phyloP scores from a whole-genome alignment of 2,329 filamentous ascomycete genomes.

The Cordyceps javanica region DNA sequence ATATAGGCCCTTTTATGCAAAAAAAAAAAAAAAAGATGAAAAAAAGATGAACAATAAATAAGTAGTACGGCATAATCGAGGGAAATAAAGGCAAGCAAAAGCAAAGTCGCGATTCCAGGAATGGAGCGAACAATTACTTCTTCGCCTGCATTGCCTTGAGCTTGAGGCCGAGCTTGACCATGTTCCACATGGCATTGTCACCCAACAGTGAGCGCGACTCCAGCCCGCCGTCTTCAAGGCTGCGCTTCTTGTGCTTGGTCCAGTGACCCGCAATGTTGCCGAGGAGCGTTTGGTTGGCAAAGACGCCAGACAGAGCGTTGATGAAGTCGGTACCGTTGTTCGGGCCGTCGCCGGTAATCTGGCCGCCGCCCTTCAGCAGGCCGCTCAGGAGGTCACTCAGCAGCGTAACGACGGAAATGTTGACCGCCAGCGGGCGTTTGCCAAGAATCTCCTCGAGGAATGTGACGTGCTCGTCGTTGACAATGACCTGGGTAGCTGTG shows the following conservation, averaged over 20 bases:
- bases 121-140: background rate
- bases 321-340: slow-evolving; percentile 7
- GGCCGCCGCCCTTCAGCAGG: slow-evolving; percentile 18
- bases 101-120: background rate
- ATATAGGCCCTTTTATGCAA: background rate
- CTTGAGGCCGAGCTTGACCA: slow-evolving; percentile 26
- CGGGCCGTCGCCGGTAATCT: slow-evolving; percentile 3
- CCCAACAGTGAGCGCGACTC: slow-evolving; percentile 16
- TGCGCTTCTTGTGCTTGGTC: slow-evolving; percentile 18
- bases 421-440: slow-evolving; percentile 28
- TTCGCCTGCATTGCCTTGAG: slow-evolving; percentile 15
- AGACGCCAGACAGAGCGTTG: slow-evolving; percentile 21
- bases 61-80: background rate
- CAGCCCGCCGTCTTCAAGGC: slow-evolving; percentile 12
- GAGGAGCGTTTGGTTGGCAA: slow-evolving; percentile 35
- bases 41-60: background rate
- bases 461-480: slow-evolving; percentile 36
- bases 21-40: background rate
- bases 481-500: slow-evolving; percentile 34
- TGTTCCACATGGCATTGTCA: slow-evolving; percentile 19
- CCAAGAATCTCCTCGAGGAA: slow-evolving; percentile 40
- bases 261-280: slow-evolving; percentile 31
- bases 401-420: slow-evolving; percentile 32
- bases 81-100: background rate
- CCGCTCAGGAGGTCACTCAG: slow-evolving; percentile 32